phyloP scores from a whole-genome alignment of 257 asterid genomes.

The Eustoma russellianum region DNA sequence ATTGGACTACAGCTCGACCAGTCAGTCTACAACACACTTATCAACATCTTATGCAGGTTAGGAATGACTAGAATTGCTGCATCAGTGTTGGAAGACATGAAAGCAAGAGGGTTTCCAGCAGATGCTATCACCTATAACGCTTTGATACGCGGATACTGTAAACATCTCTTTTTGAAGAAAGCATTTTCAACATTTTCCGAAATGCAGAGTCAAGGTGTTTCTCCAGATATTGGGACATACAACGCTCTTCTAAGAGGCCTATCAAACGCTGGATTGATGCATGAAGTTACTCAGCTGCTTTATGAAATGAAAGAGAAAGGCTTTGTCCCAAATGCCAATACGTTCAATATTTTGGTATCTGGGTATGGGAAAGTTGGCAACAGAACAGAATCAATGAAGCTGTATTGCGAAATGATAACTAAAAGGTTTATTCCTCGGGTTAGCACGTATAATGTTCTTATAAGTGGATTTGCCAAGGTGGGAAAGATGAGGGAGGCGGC shows the following conservation, averaged over 20 bases:
- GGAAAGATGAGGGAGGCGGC: constrained; percentile 87
- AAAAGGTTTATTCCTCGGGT: constrained; percentile 68
- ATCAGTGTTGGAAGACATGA: constrained; percentile 53
- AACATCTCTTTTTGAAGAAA: constrained; percentile 45
- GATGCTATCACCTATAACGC: constrained; percentile 69
- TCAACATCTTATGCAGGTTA: constrained; percentile 52
- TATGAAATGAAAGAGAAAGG: constrained; percentile 52
- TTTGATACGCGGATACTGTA: constrained; percentile 72
- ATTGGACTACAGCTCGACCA: constrained; percentile 60
- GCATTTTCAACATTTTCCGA: constrained; percentile 44
- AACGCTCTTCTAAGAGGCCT: constrained; percentile 65
- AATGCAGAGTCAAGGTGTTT: constrained; percentile 57
- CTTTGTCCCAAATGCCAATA: constrained; percentile 47
- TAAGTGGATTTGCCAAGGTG: constrained; percentile 57
- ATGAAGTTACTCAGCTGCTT: constrained; percentile 35
- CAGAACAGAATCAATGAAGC: constrained; percentile 63
- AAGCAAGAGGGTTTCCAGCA: constrained; percentile 49
- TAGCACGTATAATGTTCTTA: constrained; percentile 68
- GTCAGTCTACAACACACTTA: constrained; percentile 43
- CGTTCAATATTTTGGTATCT: constrained; percentile 58
- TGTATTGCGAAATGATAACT: constrained; percentile 86
- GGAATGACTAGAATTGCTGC: constrained; percentile 80
- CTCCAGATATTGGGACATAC: constrained; percentile 59
- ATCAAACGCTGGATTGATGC: constrained; percentile 44
- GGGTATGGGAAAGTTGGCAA: constrained; percentile 68